These are phyloP conservation scores for Ceratocystis papillata DNA, from an alignment of 2,329 filamentous ascomycete genomes.

Conservation along the genomic window DNA sequence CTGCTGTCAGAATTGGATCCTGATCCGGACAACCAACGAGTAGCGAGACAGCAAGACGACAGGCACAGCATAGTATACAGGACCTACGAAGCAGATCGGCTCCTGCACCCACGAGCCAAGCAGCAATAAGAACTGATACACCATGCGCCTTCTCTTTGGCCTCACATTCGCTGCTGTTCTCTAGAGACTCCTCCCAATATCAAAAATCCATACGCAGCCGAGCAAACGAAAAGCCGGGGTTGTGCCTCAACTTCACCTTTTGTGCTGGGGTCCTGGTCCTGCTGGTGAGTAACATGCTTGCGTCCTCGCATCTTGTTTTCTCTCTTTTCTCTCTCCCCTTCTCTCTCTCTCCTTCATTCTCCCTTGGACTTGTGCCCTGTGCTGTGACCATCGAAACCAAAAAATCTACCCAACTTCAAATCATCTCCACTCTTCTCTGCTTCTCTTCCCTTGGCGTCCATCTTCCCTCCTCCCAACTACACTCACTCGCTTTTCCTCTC, in stretches of 20 bases:
- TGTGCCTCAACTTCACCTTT: not conserved
- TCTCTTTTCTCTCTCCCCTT: not conserved
- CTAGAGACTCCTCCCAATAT: constrained; percentile 5
- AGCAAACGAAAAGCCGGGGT: not conserved
- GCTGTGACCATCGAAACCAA: constrained; percentile 13
- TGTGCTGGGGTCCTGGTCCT: too few relatives aligned
- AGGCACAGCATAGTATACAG: not conserved
- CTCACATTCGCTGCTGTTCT: not conserved
- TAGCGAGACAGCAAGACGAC: not conserved
- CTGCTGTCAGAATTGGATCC: not conserved
- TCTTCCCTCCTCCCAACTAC: not conserved
- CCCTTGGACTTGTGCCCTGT: constrained; percentile 5
- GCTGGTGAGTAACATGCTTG: too few relatives aligned
- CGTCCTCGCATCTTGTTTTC: constrained; percentile 10
- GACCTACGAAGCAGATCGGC: not conserved
- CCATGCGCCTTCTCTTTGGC: not conserved
- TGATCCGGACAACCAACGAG: not conserved
- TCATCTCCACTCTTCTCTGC: constrained; percentile 12
- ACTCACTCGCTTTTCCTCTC: not conserved
- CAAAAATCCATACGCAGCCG: not conserved
- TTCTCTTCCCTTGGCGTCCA: constrained; percentile 13
- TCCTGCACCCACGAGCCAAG: not conserved
- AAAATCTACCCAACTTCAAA: constrained; percentile 6
- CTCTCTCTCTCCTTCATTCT: constrained; percentile 1
- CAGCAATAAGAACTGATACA: not conserved